These are phyloP conservation scores for Aspergillus steynii DNA, from an alignment of 495 filamentous ascomycete genomes.

Conservation along the genomic window DNA sequence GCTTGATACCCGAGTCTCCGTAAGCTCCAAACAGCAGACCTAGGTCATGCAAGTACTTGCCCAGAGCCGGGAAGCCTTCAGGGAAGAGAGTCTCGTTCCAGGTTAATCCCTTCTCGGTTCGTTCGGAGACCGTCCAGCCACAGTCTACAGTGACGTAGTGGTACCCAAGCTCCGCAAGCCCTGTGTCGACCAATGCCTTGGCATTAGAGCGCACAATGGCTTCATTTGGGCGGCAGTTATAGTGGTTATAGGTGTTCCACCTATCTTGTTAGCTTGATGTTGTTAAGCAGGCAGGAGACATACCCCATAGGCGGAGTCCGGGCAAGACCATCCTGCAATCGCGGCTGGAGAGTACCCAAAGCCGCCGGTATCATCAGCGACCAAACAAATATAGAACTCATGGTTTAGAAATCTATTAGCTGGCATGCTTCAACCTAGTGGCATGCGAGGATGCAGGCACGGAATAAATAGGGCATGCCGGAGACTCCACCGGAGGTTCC, in stretches of 20 bases:
- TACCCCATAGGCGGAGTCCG: constrained; percentile 39
- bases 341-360: constrained; percentile 10
- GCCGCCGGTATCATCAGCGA: background rate
- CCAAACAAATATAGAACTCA: background rate
- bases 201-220: constrained; percentile 52
- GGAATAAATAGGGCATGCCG: background rate
- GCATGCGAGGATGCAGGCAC: background rate
- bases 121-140: constrained; percentile 50
- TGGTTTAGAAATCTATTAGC: background rate
- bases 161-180: constrained; percentile 52
- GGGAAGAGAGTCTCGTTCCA: constrained; percentile 58
- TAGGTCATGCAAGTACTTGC: constrained; percentile 48
- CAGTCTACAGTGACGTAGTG: constrained; percentile 58
- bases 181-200: constrained; percentile 54
- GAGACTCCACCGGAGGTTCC: background rate
- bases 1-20: constrained; percentile 47
- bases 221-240: constrained; percentile 50
- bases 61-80: constrained; percentile 48
- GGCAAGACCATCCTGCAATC: constrained; percentile 30
- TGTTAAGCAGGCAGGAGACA: background rate
- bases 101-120: constrained; percentile 45
- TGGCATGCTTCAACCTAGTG: background rate
- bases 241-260: constrained; percentile 60
- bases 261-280: constrained; percentile 21
- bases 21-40: constrained; percentile 58